Percentiles rank a stretch among this genome's conserved stretches.
Evolutionary conservation across 1,284 basidiomycete species (phyloP).

Genomic region (Apiotrichum laibachii): DNA sequence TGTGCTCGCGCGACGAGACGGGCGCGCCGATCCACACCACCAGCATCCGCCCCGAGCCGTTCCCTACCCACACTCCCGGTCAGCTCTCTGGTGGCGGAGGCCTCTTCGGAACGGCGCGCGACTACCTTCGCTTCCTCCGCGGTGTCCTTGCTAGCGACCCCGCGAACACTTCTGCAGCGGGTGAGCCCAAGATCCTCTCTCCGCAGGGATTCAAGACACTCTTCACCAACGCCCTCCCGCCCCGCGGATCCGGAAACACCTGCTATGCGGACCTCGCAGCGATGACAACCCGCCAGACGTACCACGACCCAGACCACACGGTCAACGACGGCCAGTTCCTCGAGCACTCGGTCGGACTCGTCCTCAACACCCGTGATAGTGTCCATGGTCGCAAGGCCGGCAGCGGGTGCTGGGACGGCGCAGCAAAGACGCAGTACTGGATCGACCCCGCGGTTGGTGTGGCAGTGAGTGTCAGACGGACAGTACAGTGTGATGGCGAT

Average conservation of each 20-base stretch:
- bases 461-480: conserved; percentile 15
- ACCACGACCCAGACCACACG: conserved; percentile 16
- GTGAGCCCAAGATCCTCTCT: conserved; percentile 21
- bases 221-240: conserved; percentile 25
- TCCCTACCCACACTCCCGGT: conserved; percentile 1
- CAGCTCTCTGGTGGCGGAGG: conserved; percentile 19
- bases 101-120: conserved; percentile 18
- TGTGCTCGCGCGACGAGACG: conserved; percentile 3
- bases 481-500: too few species aligned
- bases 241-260: conserved; percentile 9
- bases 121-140: conserved; percentile 23
- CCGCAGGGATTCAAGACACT: conserved; percentile 24
- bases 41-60: neutral
- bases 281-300: conserved; percentile 8
- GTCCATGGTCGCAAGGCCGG: conserved; percentile 17
- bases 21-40: neutral
- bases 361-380: conserved; percentile 14
- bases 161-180: neutral
- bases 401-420: conserved; percentile 28
- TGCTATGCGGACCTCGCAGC: conserved; percentile 14
- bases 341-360: conserved; percentile 14
- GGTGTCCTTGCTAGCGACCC: conserved; percentile 13
- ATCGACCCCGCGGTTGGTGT: conserved; percentile 25
- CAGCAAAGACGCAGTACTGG: conserved; percentile 28
- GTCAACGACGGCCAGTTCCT: conserved; percentile 11